Evolutionary conservation across 768 basidiomycete genomes (phyloP).

Genomic region (Leucogyrophana mollusca): DNA sequence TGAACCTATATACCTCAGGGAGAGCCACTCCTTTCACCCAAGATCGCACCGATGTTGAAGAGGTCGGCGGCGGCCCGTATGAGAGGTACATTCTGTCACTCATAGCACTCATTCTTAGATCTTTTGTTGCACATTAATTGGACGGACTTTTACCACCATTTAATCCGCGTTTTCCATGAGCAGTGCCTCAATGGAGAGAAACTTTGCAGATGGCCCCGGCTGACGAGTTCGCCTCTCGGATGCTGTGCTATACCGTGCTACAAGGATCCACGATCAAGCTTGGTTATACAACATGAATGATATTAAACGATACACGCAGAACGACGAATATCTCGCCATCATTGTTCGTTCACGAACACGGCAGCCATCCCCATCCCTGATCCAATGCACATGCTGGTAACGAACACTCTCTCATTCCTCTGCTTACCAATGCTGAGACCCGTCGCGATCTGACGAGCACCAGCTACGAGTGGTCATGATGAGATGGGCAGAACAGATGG

Average conservation of each 20-base stretch:
- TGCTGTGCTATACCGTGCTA: too few relatives aligned
- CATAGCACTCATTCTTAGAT: too few relatives aligned
- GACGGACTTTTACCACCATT: too few relatives aligned
- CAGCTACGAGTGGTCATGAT: constrained; percentile 44
- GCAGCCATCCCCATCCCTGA: constrained; percentile 91
- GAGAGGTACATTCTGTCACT: constrained; percentile 40
- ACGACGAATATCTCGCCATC: constrained; percentile 8
- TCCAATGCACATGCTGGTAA: constrained; percentile 91
- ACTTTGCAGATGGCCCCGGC: too few relatives aligned
- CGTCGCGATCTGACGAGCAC: constrained; percentile 85
- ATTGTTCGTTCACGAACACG: constrained; percentile 84
- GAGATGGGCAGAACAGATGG: constrained; percentile 3
- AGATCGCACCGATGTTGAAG: constrained; percentile 54
- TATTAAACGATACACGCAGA: not conserved
- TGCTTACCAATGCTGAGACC: constrained; percentile 80
- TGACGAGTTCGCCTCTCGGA: too few relatives aligned
- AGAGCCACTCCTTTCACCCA: constrained; percentile 61
- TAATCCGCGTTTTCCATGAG: too few relatives aligned
- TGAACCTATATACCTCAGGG: constrained; percentile 57
- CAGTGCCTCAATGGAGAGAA: too few relatives aligned
- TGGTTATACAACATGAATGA: not conserved
- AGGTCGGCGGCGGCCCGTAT: constrained; percentile 66
- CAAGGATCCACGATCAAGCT: too few relatives aligned
- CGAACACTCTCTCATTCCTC: constrained; percentile 72
- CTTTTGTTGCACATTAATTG: too few relatives aligned